These are phyloP conservation scores for Aspergillus avenaceus DNA, from an alignment of 495 filamentous ascomycete genomes.

Conservation along the genomic window DNA sequence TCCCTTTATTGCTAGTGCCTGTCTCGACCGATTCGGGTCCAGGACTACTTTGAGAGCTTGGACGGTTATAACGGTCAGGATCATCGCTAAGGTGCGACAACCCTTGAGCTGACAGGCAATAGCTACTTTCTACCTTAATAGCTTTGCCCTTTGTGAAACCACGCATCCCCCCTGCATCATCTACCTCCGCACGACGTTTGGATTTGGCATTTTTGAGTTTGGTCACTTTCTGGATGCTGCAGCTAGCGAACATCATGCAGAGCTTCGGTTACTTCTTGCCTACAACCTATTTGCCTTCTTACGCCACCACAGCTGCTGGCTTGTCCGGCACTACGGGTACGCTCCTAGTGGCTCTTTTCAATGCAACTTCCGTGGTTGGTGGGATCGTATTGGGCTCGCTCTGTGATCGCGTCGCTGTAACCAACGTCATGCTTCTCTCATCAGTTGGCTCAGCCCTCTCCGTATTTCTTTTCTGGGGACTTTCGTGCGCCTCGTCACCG, in stretches of 20 bases:
- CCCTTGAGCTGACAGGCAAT: background rate
- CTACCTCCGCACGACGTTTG: slow-evolving; percentile 27
- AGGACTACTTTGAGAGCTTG: slow-evolving; percentile 53
- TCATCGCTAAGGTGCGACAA: background rate
- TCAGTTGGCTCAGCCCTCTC: slow-evolving; percentile 54
- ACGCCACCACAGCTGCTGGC: slow-evolving; percentile 46
- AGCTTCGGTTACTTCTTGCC: slow-evolving; percentile 67
- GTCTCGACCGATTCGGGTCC: slow-evolving; percentile 51
- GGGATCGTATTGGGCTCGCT: slow-evolving; percentile 56
- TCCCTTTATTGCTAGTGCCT: slow-evolving; percentile 48
- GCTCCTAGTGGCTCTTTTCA: slow-evolving; percentile 52
- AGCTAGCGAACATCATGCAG: slow-evolving; percentile 55
- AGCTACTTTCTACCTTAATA: slow-evolving; percentile 46
- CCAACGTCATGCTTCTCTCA: slow-evolving; percentile 55
- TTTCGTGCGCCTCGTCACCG: slow-evolving; percentile 27
- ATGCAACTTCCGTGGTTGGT: slow-evolving; percentile 54
- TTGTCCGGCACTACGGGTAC: slow-evolving; percentile 42
- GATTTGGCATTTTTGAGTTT: slow-evolving; percentile 45
- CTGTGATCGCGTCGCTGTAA: slow-evolving; percentile 56
- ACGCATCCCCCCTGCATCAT: slow-evolving; percentile 44
- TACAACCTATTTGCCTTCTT: slow-evolving; percentile 60
- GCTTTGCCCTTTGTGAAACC: slow-evolving; percentile 56
- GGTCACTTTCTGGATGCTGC: slow-evolving; percentile 51
- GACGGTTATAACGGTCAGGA: slow-evolving; percentile 38
- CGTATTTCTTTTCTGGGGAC: slow-evolving; percentile 66